Evolutionary conservation across 768 basidiomycete genomes (phyloP).

Genomic region (Suillus occidentalis): DNA sequence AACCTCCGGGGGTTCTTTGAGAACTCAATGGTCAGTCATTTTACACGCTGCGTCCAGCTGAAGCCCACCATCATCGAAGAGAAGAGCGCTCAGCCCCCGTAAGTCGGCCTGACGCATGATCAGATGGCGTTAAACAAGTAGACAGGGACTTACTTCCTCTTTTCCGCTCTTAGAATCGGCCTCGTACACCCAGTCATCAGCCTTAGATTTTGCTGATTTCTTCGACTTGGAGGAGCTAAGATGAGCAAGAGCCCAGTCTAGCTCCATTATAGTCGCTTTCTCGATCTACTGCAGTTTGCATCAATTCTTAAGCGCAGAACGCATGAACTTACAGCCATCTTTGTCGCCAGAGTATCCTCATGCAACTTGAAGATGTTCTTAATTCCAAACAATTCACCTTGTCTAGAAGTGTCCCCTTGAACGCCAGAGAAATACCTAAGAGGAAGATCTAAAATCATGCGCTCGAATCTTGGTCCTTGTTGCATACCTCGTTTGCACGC

Average conservation of each 20-base stretch:
- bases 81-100: constrained; percentile 60
- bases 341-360: constrained; percentile 68
- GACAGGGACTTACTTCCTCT: constrained; percentile 23
- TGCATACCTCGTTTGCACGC: constrained; percentile 71
- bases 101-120: constrained; percentile 45
- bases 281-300: constrained; percentile 57
- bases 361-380: constrained; percentile 84
- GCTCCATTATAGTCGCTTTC: constrained; percentile 65
- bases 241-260: constrained; percentile 80
- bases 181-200: constrained; percentile 46
- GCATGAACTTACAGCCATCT: constrained; percentile 57
- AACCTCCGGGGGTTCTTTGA: constrained; percentile 39
- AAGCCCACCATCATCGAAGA: constrained; percentile 66
- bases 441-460: background rate
- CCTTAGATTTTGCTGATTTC: constrained; percentile 30
- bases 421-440: constrained; percentile 78
- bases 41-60: background rate
- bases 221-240: constrained; percentile 48
- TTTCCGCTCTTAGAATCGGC: constrained; percentile 45
- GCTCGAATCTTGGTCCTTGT: background rate
- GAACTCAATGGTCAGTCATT: background rate
- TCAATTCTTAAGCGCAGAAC: background rate
- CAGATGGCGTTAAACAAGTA: background rate
- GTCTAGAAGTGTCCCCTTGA: constrained; percentile 70
- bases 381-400: constrained; percentile 84